Evolutionary conservation across 2,329 filamentous ascomycete species (phyloP).

Genomic region (Trichoderma asperellum): DNA sequence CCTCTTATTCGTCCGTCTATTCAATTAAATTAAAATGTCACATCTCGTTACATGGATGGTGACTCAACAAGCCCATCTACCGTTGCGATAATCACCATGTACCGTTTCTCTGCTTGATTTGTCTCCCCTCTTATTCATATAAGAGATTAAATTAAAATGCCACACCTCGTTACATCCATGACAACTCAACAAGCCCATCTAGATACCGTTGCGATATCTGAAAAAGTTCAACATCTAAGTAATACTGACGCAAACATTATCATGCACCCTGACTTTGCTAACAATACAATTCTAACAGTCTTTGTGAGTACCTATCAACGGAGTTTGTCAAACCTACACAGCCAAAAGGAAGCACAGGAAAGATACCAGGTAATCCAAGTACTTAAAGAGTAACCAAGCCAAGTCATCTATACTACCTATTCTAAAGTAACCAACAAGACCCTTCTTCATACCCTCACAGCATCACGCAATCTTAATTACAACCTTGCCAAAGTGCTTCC

Average conservation of each 20-base stretch:
- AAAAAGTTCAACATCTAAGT: no score
- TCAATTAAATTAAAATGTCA: not conserved
- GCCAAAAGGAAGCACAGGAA: no score
- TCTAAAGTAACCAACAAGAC: not conserved
- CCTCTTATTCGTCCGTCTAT: not conserved
- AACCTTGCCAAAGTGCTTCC: slow-evolving; percentile 63
- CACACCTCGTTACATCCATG: not conserved
- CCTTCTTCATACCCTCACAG: not conserved
- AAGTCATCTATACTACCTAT: not conserved
- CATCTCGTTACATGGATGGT: not conserved
- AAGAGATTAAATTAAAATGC: not conserved
- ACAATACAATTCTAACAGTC: no score
- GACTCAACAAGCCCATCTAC: not conserved
- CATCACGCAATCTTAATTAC: slow-evolving; percentile 44
- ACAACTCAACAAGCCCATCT: not conserved
- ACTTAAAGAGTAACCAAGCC: not conserved
- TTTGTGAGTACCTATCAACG: no score
- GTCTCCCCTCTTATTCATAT: not conserved
- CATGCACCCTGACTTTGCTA: no score
- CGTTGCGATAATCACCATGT: not conserved
- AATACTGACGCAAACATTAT: no score
- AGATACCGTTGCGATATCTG: not conserved
- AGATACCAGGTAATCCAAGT: no score
- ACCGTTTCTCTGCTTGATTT: not conserved
- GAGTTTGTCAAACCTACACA: no score